Evolutionary conservation across 2,329 filamentous ascomycete species (phyloP).

Genomic region (Teratosphaeria epicoccoides): DNA sequence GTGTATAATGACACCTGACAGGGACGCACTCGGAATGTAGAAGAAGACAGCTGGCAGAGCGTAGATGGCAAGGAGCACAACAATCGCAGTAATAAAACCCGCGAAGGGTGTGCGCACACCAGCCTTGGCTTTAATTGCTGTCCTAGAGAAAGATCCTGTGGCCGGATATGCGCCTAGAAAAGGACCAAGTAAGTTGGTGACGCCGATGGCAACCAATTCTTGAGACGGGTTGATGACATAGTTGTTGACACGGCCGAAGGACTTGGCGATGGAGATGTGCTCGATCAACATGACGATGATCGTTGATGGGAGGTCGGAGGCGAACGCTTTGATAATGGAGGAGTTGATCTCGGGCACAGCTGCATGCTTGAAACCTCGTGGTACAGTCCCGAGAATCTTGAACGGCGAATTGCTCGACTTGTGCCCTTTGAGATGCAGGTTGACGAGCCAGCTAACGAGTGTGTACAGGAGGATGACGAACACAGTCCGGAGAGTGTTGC

Average conservation of each 20-base stretch:
- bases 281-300: slow-evolving; percentile 95
- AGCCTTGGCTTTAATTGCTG: slow-evolving; percentile 94
- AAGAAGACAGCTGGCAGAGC: slow-evolving; percentile 81
- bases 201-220: slow-evolving; percentile 87
- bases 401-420: slow-evolving; percentile 45
- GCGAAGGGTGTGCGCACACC: slow-evolving; percentile 86
- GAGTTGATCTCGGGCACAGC: slow-evolving; percentile 58
- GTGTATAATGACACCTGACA: slow-evolving; percentile 88
- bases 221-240: slow-evolving; percentile 94
- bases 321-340: slow-evolving; percentile 57
- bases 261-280: slow-evolving; percentile 95
- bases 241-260: slow-evolving; percentile 90
- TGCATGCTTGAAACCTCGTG: slow-evolving; percentile 75
- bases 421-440: slow-evolving; percentile 46
- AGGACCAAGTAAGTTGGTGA: slow-evolving; percentile 79
- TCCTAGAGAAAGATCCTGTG: slow-evolving; percentile 91
- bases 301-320: slow-evolving; percentile 64
- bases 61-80: slow-evolving; percentile 86
- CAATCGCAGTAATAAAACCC: slow-evolving; percentile 73
- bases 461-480: slow-evolving; percentile 91
- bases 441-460: slow-evolving; percentile 76
- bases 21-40: slow-evolving; percentile 73
- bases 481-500: slow-evolving; percentile 78
- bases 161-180: slow-evolving; percentile 88
- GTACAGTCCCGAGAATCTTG: slow-evolving; percentile 64